Conservation (phyloP, 371 early-diverging fungal genomes). For the Entomophthora muscae region DNA sequence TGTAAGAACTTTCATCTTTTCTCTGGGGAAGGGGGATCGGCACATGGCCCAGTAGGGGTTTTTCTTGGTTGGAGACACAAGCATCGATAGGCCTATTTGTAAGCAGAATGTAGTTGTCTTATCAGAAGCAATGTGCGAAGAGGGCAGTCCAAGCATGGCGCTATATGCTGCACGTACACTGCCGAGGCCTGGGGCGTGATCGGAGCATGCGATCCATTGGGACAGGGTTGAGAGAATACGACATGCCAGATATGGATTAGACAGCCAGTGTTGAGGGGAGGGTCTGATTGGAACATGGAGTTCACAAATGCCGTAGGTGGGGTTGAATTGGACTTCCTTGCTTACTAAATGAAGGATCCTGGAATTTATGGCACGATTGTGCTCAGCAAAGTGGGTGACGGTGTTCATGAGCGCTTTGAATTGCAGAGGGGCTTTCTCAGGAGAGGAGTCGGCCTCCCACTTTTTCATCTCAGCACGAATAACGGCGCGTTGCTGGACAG, state of each 20-base stretch:
- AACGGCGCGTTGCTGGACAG: conserved; percentile 10
- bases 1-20: background rate
- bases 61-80: background rate
- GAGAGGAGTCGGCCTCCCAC: background rate
- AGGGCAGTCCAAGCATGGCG: background rate
- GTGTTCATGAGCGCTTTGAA: background rate
- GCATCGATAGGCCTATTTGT: background rate
- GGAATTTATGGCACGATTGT: conserved; percentile 6
- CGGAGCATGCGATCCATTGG: conserved; percentile 7
- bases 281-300: background rate
- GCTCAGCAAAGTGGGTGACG: conserved; percentile 7
- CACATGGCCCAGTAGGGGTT: background rate
- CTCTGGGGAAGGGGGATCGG: background rate
- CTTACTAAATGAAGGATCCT: background rate
- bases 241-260: conserved; percentile 1
- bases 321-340: background rate
- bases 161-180: background rate
- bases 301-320: conserved; percentile 3
- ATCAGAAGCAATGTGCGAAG: background rate
- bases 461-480: conserved; percentile 7
- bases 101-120: background rate
- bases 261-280: conserved; percentile 3
- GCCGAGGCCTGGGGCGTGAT: conserved; percentile 8
- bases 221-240: conserved; percentile 6
- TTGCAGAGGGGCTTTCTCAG: background rate